phyloP scores from a whole-genome alignment of 148 eudicot genomes.

The Salicornia ramosissima region DNA sequence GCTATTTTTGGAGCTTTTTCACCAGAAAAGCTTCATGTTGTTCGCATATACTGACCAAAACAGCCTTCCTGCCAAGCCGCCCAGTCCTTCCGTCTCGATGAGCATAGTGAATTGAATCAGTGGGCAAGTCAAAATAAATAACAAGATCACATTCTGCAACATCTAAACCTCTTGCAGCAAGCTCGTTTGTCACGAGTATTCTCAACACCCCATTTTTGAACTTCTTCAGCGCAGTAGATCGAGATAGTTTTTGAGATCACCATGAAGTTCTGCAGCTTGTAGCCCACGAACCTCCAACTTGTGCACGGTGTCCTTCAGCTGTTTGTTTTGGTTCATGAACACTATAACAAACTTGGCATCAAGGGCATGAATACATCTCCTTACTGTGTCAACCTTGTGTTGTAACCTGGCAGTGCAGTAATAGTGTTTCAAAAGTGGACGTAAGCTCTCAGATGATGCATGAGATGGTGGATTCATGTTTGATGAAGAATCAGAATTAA shows the following conservation, averaged over 20 bases:
- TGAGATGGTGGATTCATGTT: slow-evolving; percentile 33
- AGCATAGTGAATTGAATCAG: slow-evolving; percentile 83
- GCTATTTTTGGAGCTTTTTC: slow-evolving; percentile 82
- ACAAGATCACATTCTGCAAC: slow-evolving; percentile 94
- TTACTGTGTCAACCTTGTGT: slow-evolving; percentile 77
- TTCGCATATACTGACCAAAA: slow-evolving; percentile 77
- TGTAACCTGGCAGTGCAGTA: slow-evolving; percentile 63
- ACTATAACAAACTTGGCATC: slow-evolving; percentile 76
- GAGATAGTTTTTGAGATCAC: slow-evolving; percentile 74
- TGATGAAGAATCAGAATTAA: slow-evolving; percentile 28
- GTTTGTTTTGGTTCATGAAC: slow-evolving; percentile 83
- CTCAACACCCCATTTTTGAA: slow-evolving; percentile 74
- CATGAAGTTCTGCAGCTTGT: slow-evolving; percentile 79
- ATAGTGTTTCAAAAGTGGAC: slow-evolving; percentile 69
- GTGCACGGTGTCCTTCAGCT: slow-evolving; percentile 74
- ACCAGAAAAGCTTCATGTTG: slow-evolving; percentile 74
- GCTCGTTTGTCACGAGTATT: slow-evolving; percentile 82
- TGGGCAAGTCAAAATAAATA: slow-evolving; percentile 78
- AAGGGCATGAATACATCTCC: slow-evolving; percentile 82
- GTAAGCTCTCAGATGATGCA: slow-evolving; percentile 60
- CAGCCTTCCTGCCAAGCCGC: slow-evolving; percentile 83
- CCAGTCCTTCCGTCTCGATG: slow-evolving; percentile 97
- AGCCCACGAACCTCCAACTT: slow-evolving; percentile 92
- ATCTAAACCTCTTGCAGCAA: slow-evolving; percentile 92
- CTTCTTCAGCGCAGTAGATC: slow-evolving; percentile 74